A percentile compares a stretch with the other conserved stretches of the same genome.
These are phyloP conservation scores for Hirschfeldia incana DNA, from an alignment of 345 rosid species.

Conservation along the genomic window DNA sequence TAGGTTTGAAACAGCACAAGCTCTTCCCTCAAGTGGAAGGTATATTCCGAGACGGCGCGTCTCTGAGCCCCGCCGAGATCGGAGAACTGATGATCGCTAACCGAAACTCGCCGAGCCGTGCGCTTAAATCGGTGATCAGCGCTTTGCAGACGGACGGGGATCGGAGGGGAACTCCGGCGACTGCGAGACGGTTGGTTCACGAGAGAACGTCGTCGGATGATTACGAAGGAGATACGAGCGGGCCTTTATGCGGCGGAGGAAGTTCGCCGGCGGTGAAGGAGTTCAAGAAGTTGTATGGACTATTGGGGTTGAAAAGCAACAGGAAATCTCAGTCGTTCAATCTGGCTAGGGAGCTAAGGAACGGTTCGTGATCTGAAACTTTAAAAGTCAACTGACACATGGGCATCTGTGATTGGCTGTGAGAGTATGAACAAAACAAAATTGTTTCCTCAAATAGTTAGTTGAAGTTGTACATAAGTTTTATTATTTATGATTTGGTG, in stretches of 20 bases:
- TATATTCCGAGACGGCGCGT: slow-evolving; percentile 70
- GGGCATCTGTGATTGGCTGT: slow-evolving; percentile 11
- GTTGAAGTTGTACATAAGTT: background rate
- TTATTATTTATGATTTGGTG: background rate
- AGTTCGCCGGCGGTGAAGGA: slow-evolving; percentile 61
- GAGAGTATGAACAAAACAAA: background rate
- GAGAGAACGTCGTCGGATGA: slow-evolving; percentile 41
- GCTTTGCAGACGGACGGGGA: slow-evolving; percentile 81
- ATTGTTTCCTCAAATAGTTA: background rate
- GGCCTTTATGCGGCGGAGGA: slow-evolving; percentile 43
- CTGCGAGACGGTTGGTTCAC: slow-evolving; percentile 38
- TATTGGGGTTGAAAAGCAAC: slow-evolving; percentile 56
- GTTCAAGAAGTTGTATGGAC: slow-evolving; percentile 64
- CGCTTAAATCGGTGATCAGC: slow-evolving; percentile 76
- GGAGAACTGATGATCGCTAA: slow-evolving; percentile 90
- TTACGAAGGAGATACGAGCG: slow-evolving; percentile 37
- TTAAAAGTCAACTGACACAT: slow-evolving; percentile 12
- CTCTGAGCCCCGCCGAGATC: slow-evolving; percentile 84
- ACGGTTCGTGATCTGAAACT: slow-evolving; percentile 28
- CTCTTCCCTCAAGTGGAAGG: slow-evolving; percentile 89
- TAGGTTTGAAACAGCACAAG: slow-evolving; percentile 90
- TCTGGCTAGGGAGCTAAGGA: slow-evolving; percentile 32
- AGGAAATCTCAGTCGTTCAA: slow-evolving; percentile 55
- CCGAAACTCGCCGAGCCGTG: slow-evolving; percentile 88
- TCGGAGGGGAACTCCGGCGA: slow-evolving; percentile 39